These are phyloP conservation scores for Trametes gibbosa DNA, from an alignment of 768 basidiomycete genomes.

Conservation along the genomic window DNA sequence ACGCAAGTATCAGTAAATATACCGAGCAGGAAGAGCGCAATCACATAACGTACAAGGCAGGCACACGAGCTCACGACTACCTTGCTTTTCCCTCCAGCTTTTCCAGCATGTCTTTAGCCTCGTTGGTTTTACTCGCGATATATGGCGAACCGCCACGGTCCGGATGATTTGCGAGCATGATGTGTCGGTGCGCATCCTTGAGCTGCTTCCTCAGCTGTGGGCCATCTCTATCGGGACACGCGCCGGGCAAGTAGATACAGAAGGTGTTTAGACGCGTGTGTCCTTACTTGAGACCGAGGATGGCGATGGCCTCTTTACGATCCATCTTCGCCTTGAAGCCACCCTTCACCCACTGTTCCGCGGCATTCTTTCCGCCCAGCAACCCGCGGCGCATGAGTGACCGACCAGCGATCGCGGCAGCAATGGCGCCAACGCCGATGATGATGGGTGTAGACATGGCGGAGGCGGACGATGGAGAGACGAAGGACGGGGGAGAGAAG, in stretches of 20 bases:
- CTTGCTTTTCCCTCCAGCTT: slow-evolving; percentile 58
- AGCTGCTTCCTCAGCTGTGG: slow-evolving; percentile 69
- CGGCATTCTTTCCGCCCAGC: slow-evolving; percentile 56
- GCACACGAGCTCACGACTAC: slow-evolving; percentile 14
- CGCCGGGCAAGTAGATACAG: background rate
- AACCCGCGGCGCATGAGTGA: slow-evolving; percentile 63
- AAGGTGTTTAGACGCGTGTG: background rate
- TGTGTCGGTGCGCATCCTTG: slow-evolving; percentile 93
- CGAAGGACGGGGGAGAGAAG: background rate
- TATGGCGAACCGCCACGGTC: slow-evolving; percentile 99
- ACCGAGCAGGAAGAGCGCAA: background rate
- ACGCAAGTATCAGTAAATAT: background rate
- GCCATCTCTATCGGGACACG: slow-evolving; percentile 61
- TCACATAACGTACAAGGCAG: slow-evolving; percentile 4
- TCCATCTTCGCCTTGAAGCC: slow-evolving; percentile 98
- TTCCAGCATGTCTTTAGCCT: slow-evolving; percentile 91
- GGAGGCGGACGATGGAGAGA: background rate
- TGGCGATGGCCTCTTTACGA: slow-evolving; percentile 84
- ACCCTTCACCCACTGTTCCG: slow-evolving; percentile 87
- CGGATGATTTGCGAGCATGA: slow-evolving; percentile 99
- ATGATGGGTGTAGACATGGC: slow-evolving; percentile 78
- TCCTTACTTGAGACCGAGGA: slow-evolving; percentile 88
- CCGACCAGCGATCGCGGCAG: slow-evolving; percentile 73
- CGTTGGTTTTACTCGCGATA: slow-evolving; percentile 97
- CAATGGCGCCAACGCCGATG: slow-evolving; percentile 73